Percentiles rank a stretch among this genome's conserved stretches.
phyloP scores from a whole-genome alignment of 495 filamentous ascomycete species.

The Penicillium simplicissimum region DNA sequence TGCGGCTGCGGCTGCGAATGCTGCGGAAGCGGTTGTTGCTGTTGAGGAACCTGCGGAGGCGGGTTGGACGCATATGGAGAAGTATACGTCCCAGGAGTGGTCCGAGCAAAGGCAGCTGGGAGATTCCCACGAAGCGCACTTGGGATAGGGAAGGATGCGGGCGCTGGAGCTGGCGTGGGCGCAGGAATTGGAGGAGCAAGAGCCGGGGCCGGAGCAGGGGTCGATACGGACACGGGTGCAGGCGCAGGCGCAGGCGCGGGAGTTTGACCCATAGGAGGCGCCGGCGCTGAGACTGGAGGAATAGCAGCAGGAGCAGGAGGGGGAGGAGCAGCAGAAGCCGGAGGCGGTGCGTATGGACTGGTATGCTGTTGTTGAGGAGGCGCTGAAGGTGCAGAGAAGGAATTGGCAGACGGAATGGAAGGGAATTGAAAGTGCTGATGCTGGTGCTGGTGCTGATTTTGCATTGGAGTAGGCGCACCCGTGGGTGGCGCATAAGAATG shows the following conservation, averaged over 20 bases:
- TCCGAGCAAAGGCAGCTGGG: conserved; percentile 45
- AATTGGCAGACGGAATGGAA: conserved; percentile 34
- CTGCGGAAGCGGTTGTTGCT: conserved; percentile 30
- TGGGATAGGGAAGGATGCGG: conserved; percentile 43
- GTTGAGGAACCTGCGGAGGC: conserved; percentile 34
- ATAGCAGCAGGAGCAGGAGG: conserved; percentile 18
- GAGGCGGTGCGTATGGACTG: conserved; percentile 24
- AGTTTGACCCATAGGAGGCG: conserved; percentile 16
- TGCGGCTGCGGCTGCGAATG: conserved; percentile 28
- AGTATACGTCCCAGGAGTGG: conserved; percentile 42
- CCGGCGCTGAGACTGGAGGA: conserved; percentile 12
- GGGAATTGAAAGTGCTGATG: conserved; percentile 48
- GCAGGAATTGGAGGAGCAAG: conserved; percentile 22
- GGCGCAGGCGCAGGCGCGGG: conserved; percentile 13
- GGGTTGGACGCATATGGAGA: conserved; percentile 47
- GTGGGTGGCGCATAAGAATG: conserved; percentile 38
- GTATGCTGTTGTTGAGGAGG: conserved; percentile 26
- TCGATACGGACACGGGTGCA: conserved; percentile 24
- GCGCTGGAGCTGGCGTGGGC: conserved; percentile 21
- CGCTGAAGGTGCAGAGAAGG: conserved; percentile 29
- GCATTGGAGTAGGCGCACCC: conserved; percentile 32
- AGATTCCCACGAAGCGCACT: conserved; percentile 47
- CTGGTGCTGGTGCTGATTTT: conserved; percentile 40
- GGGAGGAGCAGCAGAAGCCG: conserved; percentile 15
- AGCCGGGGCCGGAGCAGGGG: conserved; percentile 20